Evolutionary conservation across 768 basidiomycete species (phyloP).

Genomic region (Aureoboletus auriporus): DNA sequence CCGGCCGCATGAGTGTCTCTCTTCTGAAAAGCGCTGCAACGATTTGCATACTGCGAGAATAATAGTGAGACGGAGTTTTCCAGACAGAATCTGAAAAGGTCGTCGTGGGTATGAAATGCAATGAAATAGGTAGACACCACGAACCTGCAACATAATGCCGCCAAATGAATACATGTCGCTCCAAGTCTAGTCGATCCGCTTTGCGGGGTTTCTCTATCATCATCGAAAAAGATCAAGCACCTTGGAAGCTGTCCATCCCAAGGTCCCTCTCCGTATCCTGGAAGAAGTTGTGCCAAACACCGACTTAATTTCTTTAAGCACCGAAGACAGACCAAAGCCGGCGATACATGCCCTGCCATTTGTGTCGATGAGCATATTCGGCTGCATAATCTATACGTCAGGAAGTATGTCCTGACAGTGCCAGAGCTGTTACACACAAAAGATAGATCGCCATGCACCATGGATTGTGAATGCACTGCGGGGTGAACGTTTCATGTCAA

Average conservation of each 20-base stretch:
- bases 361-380: slow-evolving; percentile 1
- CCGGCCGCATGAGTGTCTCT: neutral
- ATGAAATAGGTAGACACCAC: neutral
- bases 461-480: slow-evolving; percentile 13
- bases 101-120: neutral
- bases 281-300: slow-evolving; percentile 31
- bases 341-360: neutral
- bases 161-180: slow-evolving; percentile 17
- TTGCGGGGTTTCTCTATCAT: neutral
- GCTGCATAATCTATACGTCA: neutral
- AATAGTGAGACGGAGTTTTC: neutral
- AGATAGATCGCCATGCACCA: slow-evolving; percentile 41
- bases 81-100: slow-evolving; percentile 2
- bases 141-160: slow-evolving; percentile 29
- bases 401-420: no score
- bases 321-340: neutral
- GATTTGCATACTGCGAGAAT: neutral
- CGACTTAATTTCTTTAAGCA: slow-evolving; percentile 27
- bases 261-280: slow-evolving; percentile 16
- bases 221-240: slow-evolving; percentile 31
- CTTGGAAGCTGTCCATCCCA: slow-evolving; percentile 42
- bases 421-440: slow-evolving; percentile 24
- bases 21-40: neutral
- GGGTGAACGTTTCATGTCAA: neutral
- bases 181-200: neutral